Base-by-base conservation (phyloP, 192 early-diverging fungal species). In the Umbelopsis ramanniana region DNA sequence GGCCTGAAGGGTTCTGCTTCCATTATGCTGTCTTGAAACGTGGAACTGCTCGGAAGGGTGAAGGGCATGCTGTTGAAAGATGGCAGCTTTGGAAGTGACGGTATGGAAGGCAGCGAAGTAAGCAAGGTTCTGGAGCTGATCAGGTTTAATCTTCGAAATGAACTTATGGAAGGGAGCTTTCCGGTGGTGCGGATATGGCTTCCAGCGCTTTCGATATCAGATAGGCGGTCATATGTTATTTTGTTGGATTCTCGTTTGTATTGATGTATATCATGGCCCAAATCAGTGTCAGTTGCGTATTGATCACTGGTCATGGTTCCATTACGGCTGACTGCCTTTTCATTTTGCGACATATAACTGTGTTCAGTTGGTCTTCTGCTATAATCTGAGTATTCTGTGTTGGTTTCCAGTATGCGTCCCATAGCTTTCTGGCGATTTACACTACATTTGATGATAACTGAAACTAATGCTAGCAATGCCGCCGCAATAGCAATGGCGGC, bases 51-150 rank as follows among this genome's bases (percentile, higher is more conserved):
- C 37, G 57, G 14, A 14, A 63, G 57, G 33, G 19, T 12, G 29
- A 63, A 63, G 14, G 57, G 57, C 57, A 63, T 63, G 15, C 29
- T 63, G 17, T 35, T 63, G 19, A 63, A 63, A 3, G 57, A 63
- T 6, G 57, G 57, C 14, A 63, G 12, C 35, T 63, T 63, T 37
- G 57, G 57, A 26, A 63, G 57, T 2, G 57, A 63, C 0, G 57
- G 57, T 19, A 63, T 35, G 14, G 57, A 37, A 37, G 57, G 57
- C 0, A 63, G 19, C 33, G 57, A 63, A 35, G 57, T 63, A 33
- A 63, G 57, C 26, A 63, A 14, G 17, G 57, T 63, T 63, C 33
- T 63, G 17, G 57, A 63, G 33, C 57, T 50, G 17, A 50, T 12
- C 2, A 63, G 19, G 17, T 29, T 9, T n/a, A 63, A 26, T 37